These are phyloP conservation scores for Xylariaceae sp. DNA, from an alignment of 2,329 filamentous ascomycete species.

Conservation along the genomic window DNA sequence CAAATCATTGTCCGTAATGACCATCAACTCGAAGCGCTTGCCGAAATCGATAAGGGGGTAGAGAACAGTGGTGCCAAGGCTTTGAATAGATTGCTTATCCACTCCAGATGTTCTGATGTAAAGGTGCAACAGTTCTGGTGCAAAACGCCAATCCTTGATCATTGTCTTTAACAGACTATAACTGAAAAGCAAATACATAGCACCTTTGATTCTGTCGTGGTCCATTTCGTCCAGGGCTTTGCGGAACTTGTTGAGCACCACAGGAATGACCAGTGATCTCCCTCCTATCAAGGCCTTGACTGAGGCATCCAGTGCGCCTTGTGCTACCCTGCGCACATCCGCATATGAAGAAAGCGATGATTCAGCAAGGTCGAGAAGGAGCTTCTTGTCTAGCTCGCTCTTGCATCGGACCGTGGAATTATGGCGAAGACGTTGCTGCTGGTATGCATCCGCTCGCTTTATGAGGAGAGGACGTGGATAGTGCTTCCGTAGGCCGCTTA, in stretches of 20 bases:
- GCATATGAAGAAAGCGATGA: conserved; percentile 90
- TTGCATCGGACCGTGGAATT: conserved; percentile 84
- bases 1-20: conserved; percentile 68
- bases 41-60: conserved; percentile 91
- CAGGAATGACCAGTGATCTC: conserved; percentile 80
- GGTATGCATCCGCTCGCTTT: conserved; percentile 88
- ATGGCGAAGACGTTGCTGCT: conserved; percentile 87
- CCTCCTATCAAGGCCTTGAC: conserved; percentile 87
- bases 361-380: conserved; percentile 81
- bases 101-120: conserved; percentile 87
- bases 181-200: conserved; percentile 84
- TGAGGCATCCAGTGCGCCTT: conserved; percentile 86
- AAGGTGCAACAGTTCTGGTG: conserved; percentile 79
- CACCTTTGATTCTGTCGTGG: conserved; percentile 89
- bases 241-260: conserved; percentile 73
- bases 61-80: conserved; percentile 71
- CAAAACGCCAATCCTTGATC: conserved; percentile 89
- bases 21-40: conserved; percentile 78
- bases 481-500: conserved; percentile 83
- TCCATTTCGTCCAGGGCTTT: conserved; percentile 74
- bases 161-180: conserved; percentile 85
- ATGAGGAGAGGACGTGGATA: conserved; percentile 92
- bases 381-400: conserved; percentile 78
- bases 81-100: conserved; percentile 92
- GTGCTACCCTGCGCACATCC: conserved; percentile 89